Base-by-base conservation (phyloP, 2,329 filamentous ascomycete species). In the Pseudophaeomoniella oleicola region DNA sequence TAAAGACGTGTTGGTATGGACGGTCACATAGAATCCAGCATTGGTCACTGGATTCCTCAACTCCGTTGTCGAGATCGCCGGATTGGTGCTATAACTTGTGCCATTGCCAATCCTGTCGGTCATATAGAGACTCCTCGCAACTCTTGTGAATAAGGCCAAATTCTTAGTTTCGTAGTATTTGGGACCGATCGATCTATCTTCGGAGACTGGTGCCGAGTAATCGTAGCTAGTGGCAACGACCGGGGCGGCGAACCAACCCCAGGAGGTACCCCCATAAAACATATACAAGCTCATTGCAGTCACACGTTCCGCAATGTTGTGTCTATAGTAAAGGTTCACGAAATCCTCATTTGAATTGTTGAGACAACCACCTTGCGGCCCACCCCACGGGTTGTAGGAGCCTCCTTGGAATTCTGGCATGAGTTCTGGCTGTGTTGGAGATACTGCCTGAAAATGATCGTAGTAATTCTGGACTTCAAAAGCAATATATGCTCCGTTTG, bases 81-180 rank as follows among this genome's bases (percentile, higher is more conserved):
- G 36, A 42, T 74, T 75, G 5, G 60, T 66, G 0, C 69, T 60
- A 40, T 70, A 71, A 6, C 50, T 53, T 2, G 63, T 72, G 18
- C 60, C 64, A 46, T 69, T 66, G 2, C 53, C 60, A 9, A 52
- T 37, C 4, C 67, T 56, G 36, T 75, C 64, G 0, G 71, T 73
- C 43, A 67, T 63, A 1, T 70, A 66, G 31, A 78, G 53, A 37
- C 74, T 72, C 15, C 62, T 59, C 2, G 74, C 72, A 30, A 67
- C 63, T 18, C 71, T 63, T 0, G 71, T 73, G 48, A 78, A 78
- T 40, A 76, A 49, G 2, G 68, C 69, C 17, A 77, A 53, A 15
- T 76, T 60, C 50, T 78, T 78, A 0, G 71, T 76, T 51, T 78
- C 74, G 39, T 71, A 71, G 48, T 69, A 78, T 48, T 78, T 78